These are phyloP conservation scores for Phylloporus sp. DNA, from an alignment of 1,284 basidiomycete genomes.

Conservation along the genomic window DNA sequence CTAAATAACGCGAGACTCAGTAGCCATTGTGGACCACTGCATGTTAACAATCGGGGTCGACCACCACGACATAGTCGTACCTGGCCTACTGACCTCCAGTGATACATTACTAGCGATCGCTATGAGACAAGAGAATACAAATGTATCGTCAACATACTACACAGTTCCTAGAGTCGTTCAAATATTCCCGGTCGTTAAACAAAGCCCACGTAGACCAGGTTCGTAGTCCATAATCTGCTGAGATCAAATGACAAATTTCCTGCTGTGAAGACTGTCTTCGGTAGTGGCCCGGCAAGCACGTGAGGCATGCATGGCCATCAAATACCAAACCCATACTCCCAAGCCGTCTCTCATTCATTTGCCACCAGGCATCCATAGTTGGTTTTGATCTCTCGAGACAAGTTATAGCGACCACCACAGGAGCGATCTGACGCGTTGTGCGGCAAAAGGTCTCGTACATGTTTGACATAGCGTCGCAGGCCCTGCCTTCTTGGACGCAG, in stretches of 20 bases:
- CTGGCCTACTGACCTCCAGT: no score
- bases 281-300: constrained; percentile 21
- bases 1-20: no score
- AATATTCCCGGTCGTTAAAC: constrained; percentile 16
- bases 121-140: no score
- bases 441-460: constrained; percentile 24
- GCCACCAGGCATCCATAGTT: constrained; percentile 39
- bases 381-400: constrained; percentile 28
- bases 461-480: constrained; percentile 8
- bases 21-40: no score
- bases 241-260: constrained; percentile 20
- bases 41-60: no score
- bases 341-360: constrained; percentile 24
- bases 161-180: constrained; percentile 6
- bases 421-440: constrained; percentile 21
- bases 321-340: constrained; percentile 22
- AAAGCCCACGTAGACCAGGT: not conserved
- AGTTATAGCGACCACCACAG: constrained; percentile 35
- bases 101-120: no score
- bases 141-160: constrained; percentile 22
- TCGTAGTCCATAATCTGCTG: constrained; percentile 6
- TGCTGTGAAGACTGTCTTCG: constrained; percentile 22
- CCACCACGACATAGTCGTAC: no score
- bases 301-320: constrained; percentile 31
- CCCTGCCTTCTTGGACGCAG: constrained; percentile 24